These are phyloP conservation scores for Aurantiochytrium sp. DNA, from an alignment of 108 stramenopile genomes.

Conservation along the genomic window DNA sequence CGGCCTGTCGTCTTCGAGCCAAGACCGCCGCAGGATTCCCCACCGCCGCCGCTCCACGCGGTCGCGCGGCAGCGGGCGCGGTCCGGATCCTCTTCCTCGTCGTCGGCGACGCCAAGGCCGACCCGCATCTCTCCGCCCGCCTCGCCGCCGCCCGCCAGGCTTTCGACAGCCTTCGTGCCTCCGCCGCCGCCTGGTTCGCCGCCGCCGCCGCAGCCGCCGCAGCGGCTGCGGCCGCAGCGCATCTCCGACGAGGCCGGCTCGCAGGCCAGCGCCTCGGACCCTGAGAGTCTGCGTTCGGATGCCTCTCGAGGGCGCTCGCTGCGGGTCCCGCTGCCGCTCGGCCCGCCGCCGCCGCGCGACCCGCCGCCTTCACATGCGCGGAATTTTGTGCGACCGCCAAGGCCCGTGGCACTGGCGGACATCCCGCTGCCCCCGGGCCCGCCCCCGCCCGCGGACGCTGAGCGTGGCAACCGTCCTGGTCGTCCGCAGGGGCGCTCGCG, in stretches of 20 bases:
- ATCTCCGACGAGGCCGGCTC: neutral
- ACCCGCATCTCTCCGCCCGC: neutral
- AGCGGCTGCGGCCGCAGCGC: neutral
- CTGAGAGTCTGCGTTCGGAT: neutral
- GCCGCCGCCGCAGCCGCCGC: neutral
- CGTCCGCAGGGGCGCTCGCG: too few relatives aligned
- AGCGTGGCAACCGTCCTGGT: too few relatives aligned
- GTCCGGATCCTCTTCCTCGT: too few relatives aligned
- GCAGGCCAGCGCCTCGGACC: neutral
- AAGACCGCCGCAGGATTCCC: neutral
- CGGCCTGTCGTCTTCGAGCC: neutral
- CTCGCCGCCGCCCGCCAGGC: neutral
- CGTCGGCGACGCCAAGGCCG: too few relatives aligned
- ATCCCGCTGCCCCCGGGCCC: neutral
- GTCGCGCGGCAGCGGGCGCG: too few relatives aligned
- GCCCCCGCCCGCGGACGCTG: neutral
- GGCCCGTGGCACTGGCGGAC: neutral
- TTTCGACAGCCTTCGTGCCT: neutral
- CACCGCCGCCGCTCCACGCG: neutral
- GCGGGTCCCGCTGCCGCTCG: neutral
- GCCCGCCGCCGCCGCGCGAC: neutral
- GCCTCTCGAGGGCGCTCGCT: neutral
- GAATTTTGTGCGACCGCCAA: neutral
- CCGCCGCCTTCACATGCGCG: neutral
- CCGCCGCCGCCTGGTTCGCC: constrained; percentile 8